phyloP scores from a whole-genome alignment of 108 stramenopile species.

The Cyclotella atomus region DNA sequence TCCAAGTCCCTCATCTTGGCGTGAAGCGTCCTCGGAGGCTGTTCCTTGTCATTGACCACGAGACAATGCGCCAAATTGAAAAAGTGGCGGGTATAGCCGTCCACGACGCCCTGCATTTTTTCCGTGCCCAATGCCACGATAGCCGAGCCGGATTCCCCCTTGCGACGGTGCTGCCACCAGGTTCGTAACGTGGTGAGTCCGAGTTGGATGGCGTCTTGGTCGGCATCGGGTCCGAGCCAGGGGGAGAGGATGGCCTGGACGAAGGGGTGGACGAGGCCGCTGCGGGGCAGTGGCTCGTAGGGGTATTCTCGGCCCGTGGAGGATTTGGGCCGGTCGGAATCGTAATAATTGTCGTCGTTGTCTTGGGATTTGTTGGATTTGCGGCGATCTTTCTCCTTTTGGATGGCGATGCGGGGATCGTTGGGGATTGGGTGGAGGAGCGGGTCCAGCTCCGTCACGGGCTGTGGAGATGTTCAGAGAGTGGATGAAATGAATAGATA shows the following conservation, averaged over 20 bases:
- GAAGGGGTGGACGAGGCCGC: slow-evolving; percentile 86
- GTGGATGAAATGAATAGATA: background rate
- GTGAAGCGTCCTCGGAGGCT: slow-evolving; percentile 80
- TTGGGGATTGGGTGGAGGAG: slow-evolving; percentile 68
- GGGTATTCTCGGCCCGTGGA: slow-evolving; percentile 63
- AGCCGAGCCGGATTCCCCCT: slow-evolving; percentile 87
- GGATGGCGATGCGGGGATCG: slow-evolving; percentile 6
- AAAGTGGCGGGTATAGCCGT: slow-evolving; percentile 93
- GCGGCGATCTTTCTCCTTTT: slow-evolving; percentile 7
- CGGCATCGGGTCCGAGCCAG: slow-evolving; percentile 90
- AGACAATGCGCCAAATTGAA: slow-evolving; percentile 86
- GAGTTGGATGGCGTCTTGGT: slow-evolving; percentile 87
- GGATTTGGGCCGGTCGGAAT: slow-evolving; percentile 11
- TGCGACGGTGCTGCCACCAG: slow-evolving; percentile 94
- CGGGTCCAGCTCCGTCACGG: slow-evolving; percentile 72
- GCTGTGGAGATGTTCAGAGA: background rate
- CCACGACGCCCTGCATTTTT: slow-evolving; percentile 91
- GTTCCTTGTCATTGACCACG: slow-evolving; percentile 84
- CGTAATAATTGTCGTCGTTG: slow-evolving; percentile 21
- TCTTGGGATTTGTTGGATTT: slow-evolving; percentile 10
- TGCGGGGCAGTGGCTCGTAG: slow-evolving; percentile 88
- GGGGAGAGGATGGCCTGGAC: slow-evolving; percentile 90
- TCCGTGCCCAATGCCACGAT: slow-evolving; percentile 87
- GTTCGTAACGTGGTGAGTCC: slow-evolving; percentile 87
- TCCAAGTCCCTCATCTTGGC: slow-evolving; percentile 84